Percentiles rank a stretch among this genome's conserved stretches.
phyloP scores from a whole-genome alignment of 1,284 basidiomycete species.

The Inonotus hispidus region DNA sequence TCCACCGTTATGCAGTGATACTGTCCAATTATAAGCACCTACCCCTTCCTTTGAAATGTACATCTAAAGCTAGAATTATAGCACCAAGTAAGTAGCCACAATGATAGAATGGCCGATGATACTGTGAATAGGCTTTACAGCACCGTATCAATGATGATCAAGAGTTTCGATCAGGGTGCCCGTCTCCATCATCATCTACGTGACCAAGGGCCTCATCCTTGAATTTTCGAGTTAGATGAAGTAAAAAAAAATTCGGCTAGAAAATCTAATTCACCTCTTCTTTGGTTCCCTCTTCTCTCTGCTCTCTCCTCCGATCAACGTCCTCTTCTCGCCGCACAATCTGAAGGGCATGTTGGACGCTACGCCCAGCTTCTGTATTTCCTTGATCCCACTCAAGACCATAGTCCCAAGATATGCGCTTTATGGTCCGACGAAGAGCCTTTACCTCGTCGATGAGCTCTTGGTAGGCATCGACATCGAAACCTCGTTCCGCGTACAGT shows the following conservation, averaged over 20 bases:
- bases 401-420: slow-evolving; percentile 58
- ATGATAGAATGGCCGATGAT: no score
- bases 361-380: slow-evolving; percentile 10
- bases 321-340: slow-evolving; percentile 16
- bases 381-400: slow-evolving; percentile 28
- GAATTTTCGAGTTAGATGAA: not conserved
- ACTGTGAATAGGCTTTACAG: no score
- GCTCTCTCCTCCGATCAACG: not conserved
- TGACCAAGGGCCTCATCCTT: slow-evolving; percentile 2
- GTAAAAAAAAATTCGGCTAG: not conserved
- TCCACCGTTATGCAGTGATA: no score
- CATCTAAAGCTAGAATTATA: no score
- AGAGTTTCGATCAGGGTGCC: slow-evolving; percentile 5
- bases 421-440: slow-evolving; percentile 46
- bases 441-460: slow-evolving; percentile 51
- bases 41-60: no score
- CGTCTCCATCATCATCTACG: slow-evolving; percentile 13
- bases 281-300: not conserved
- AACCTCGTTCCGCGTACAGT: slow-evolving; percentile 52
- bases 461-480: slow-evolving; percentile 58
- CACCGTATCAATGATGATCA: not conserved
- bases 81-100: no score
- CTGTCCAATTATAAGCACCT: no score
- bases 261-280: slow-evolving; percentile 4
- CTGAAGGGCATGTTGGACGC: slow-evolving; percentile 7